phyloP scores from a whole-genome alignment of 306 rosid species.

The Castanea mollissima region DNA sequence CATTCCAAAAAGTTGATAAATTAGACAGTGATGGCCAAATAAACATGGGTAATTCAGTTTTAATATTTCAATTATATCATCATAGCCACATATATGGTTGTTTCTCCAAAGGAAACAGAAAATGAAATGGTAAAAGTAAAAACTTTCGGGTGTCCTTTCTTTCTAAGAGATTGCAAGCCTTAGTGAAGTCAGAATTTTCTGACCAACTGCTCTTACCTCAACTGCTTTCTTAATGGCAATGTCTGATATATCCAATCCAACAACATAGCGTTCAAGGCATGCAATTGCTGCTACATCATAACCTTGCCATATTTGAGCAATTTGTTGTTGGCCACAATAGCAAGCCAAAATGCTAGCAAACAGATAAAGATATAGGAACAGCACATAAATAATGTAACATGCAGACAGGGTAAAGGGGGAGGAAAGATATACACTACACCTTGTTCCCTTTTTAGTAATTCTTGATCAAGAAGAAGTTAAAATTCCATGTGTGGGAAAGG shows the following conservation, averaged over 20 bases:
- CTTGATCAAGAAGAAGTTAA: background rate
- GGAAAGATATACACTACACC: background rate
- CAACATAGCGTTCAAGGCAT: conserved; percentile 28
- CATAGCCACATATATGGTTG: background rate
- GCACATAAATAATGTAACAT: background rate
- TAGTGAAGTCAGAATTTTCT: background rate
- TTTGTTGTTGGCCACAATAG: background rate
- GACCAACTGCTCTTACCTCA: conserved; percentile 15
- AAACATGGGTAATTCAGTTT: background rate
- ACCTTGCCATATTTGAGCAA: conserved; percentile 26
- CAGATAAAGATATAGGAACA: background rate
- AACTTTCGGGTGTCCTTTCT: background rate
- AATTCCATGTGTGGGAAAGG: background rate
- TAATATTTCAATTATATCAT: background rate
- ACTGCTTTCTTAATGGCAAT: conserved; percentile 31
- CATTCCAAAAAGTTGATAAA: background rate
- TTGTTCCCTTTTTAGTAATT: background rate
- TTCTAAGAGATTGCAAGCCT: background rate
- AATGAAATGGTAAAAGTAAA: background rate
- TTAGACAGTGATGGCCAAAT: background rate
- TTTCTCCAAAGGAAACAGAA: background rate
- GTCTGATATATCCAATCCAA: conserved; percentile 43
- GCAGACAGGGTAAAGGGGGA: background rate
- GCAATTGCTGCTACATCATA: conserved; percentile 41
- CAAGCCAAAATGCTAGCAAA: background rate